Evolutionary conservation across 2,329 filamentous ascomycete species (phyloP), one percentile per base, ranked within the genome.

Genomic region (Ascochyta lentis): DNA sequence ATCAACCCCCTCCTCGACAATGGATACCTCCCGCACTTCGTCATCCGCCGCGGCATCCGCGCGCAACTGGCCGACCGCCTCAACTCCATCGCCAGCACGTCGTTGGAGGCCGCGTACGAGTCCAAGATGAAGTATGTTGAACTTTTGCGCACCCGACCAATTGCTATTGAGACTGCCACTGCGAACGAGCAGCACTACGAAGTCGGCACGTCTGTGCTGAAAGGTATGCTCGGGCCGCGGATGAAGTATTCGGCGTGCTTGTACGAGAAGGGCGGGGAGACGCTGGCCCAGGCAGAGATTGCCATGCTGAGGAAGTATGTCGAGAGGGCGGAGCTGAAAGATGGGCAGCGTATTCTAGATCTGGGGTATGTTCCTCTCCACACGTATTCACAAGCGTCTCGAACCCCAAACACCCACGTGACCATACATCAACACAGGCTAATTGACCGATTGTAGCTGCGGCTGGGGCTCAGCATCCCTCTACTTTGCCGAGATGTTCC

Each of bases 141-240:
- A 47, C 73, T 80, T 3, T 78, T 89, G n/a, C 81, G 85, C 19
- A 78, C 76, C 15, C 79, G 82, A 33, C 86, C 87, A 10, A 89
- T 90, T 59, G 88, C 88, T n/a, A 82, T 90, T 63, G 85, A 88
- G 71, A 89, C 87, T 0, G 81, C 79, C 3, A 77, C 81, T 2
- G 87, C 88, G 22, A 90, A 90, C 70, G 77, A 83, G 65, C 88
- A 90, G 79, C 88, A 90, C 73, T 90, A 91, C 68, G 88, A 90
- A 75, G 87, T 90, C 37, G 86, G 85, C 35, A 89, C 87, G 0
- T 85, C 84, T 3, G 84, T 90, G 23, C 73, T 90, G 37, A 74
- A 77, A 26, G 83, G 81, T 26, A 86, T 82, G 71, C 76, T 91
- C 12, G 88, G 88, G 0, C 85, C 86, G 4, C 78, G 87, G 50